These are phyloP conservation scores for Kuraishia floccosa DNA, from an alignment of 805 yeast species.

Conservation along the genomic window DNA sequence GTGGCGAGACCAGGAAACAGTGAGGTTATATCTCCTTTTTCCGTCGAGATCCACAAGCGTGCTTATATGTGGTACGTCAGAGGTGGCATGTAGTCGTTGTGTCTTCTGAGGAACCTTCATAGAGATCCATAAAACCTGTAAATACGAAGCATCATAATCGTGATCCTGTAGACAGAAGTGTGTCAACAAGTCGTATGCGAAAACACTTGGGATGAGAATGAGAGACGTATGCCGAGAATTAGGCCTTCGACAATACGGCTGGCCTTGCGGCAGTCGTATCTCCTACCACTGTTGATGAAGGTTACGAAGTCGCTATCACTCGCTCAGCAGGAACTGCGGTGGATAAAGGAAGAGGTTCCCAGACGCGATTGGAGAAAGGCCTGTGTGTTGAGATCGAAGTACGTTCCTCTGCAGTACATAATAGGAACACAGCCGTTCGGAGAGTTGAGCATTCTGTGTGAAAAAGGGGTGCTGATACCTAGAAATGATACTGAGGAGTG, in stretches of 20 bases:
- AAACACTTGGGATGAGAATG: no score
- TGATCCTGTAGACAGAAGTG: no score
- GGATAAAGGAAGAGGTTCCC: slow-evolving; percentile 56
- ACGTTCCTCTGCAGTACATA: slow-evolving; percentile 75
- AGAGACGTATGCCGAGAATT: slow-evolving; percentile 2
- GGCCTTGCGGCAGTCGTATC: background rate
- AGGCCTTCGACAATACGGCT: background rate
- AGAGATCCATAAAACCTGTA: background rate
- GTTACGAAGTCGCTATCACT: slow-evolving; percentile 7
- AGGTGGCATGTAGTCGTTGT: slow-evolving; percentile 41
- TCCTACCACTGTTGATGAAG: slow-evolving; percentile 1
- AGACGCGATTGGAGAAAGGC: slow-evolving; percentile 36
- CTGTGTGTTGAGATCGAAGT: slow-evolving; percentile 33
- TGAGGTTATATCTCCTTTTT: slow-evolving; percentile 89
- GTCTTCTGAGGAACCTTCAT: slow-evolving; percentile 2
- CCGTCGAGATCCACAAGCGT: slow-evolving; percentile 73
- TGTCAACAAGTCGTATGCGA: no score
- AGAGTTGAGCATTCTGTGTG: slow-evolving; percentile 43
- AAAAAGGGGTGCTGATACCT: slow-evolving; percentile 68
- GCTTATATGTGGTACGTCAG: slow-evolving; percentile 91
- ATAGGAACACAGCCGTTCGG: slow-evolving; percentile 87
- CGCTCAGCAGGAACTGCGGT: slow-evolving; percentile 47
- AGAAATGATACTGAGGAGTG: slow-evolving; percentile 96
- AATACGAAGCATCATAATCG: no score
- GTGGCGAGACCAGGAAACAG: slow-evolving; percentile 95